These are phyloP conservation scores for Spathaspora gorwiae DNA, from an alignment of 805 yeast species.

Conservation along the genomic window DNA sequence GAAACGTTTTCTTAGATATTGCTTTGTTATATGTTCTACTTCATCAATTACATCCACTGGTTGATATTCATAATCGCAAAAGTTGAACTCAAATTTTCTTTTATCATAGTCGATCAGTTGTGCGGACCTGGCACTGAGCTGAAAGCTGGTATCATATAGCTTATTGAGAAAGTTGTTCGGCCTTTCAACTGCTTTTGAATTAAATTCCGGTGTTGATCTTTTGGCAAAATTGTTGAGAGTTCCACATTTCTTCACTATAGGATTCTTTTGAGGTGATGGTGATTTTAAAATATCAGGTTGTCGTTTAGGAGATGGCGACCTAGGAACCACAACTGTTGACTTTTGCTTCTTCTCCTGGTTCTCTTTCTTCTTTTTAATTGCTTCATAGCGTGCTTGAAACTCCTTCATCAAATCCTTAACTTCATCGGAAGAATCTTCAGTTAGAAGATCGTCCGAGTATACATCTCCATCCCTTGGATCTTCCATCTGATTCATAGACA, in stretches of 20 bases:
- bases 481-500: constrained; percentile 10
- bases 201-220: no score
- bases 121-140: constrained; percentile 1
- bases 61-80: constrained; percentile 6
- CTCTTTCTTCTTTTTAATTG: constrained; percentile 2
- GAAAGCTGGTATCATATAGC: constrained; percentile 12
- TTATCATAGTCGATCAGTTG: constrained; percentile 17
- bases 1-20: constrained; percentile 39
- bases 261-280: background rate
- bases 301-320: constrained; percentile 9
- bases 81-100: constrained; percentile 22
- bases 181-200: background rate
- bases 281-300: background rate
- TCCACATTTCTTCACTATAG: no score
- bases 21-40: constrained; percentile 16
- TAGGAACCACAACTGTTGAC: constrained; percentile 5
- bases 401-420: constrained; percentile 35
- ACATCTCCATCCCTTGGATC: constrained; percentile 28
- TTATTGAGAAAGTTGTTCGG: constrained; percentile 17
- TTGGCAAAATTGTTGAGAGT: background rate
- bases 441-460: constrained; percentile 26
- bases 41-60: constrained; percentile 12
- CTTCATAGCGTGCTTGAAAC: constrained; percentile 17
- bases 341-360: background rate
- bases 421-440: constrained; percentile 37